phyloP scores from a whole-genome alignment of 1,139 yeast genomes.

The Petasospora fabianii region DNA sequence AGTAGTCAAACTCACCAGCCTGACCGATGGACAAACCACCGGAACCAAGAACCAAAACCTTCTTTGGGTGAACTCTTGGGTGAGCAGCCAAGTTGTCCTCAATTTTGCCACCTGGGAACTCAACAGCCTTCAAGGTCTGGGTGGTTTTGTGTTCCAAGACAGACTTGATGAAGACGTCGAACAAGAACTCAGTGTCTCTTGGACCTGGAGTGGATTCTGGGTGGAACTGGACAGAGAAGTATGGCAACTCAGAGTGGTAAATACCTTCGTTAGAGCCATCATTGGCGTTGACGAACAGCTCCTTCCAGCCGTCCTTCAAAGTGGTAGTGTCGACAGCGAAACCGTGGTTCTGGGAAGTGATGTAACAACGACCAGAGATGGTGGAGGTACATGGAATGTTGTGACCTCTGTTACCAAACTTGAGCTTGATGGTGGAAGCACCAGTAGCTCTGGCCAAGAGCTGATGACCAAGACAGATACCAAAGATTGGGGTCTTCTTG shows the following conservation, averaged over 20 bases:
- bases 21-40: slow-evolving; percentile 99
- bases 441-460: slow-evolving; percentile 94
- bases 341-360: slow-evolving; percentile 99
- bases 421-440: slow-evolving; percentile 85
- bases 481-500: slow-evolving; percentile 77
- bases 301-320: slow-evolving; percentile 81
- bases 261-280: slow-evolving; percentile 99
- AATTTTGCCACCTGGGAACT: slow-evolving; percentile 84
- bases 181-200: slow-evolving; percentile 95
- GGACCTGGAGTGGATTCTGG: slow-evolving; percentile 99
- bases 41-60: slow-evolving; percentile 93
- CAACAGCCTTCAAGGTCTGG: slow-evolving; percentile 64
- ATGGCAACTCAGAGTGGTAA: slow-evolving; percentile 82
- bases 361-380: slow-evolving; percentile 93
- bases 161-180: slow-evolving; percentile 86
- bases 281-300: slow-evolving; percentile 90
- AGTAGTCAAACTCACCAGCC: slow-evolving; percentile 99
- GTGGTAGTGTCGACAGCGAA: slow-evolving; percentile 88
- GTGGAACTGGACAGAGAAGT: slow-evolving; percentile 98
- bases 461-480: slow-evolving; percentile 99
- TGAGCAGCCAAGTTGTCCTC: slow-evolving; percentile 71
- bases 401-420: slow-evolving; percentile 99
- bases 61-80: slow-evolving; percentile 82
- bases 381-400: slow-evolving; percentile 96
- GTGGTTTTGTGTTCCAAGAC: slow-evolving; percentile 61